Percentiles rank a stretch among this genome's conserved stretches.
phyloP scores from a whole-genome alignment of 495 filamentous ascomycete species.

The Xylaria bambusicola region DNA sequence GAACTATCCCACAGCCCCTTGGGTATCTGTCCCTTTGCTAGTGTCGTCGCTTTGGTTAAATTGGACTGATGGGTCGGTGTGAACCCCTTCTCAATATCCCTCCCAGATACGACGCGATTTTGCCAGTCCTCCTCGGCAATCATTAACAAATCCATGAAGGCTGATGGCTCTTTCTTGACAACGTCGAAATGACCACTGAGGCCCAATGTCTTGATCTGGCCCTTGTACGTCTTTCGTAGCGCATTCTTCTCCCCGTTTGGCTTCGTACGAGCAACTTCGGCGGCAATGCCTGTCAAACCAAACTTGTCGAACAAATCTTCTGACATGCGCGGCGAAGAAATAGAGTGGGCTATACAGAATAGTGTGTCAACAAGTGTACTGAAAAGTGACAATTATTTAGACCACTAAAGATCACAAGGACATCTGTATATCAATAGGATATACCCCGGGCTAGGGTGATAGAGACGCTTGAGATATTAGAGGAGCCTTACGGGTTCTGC shows the following conservation, averaged over 20 bases:
- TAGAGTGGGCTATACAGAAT: slow-evolving; percentile 48
- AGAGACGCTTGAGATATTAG: slow-evolving; percentile 33
- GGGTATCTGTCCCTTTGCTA: slow-evolving; percentile 50
- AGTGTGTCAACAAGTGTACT: slow-evolving; percentile 50
- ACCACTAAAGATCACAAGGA: slow-evolving; percentile 14
- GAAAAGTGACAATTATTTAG: slow-evolving; percentile 24
- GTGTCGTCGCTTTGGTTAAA: slow-evolving; percentile 48
- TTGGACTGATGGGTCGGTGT: slow-evolving; percentile 30
- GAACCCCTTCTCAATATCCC: slow-evolving; percentile 59
- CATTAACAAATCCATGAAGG: slow-evolving; percentile 47
- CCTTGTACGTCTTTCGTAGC: slow-evolving; percentile 61
- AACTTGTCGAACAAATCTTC: slow-evolving; percentile 57
- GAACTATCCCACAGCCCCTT: slow-evolving; percentile 51
- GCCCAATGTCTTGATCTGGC: slow-evolving; percentile 56
- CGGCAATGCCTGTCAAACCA: slow-evolving; percentile 49
- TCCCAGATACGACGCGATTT: slow-evolving; percentile 48
- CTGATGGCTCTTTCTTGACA: slow-evolving; percentile 46
- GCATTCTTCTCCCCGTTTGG: slow-evolving; percentile 58
- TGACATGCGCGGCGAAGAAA: slow-evolving; percentile 40
- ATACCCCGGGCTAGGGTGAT: slow-evolving; percentile 18
- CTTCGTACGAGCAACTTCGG: slow-evolving; percentile 54
- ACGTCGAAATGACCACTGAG: slow-evolving; percentile 56
- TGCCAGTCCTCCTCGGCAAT: slow-evolving; percentile 60
- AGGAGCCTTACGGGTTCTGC: slow-evolving; percentile 63
- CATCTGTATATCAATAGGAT: slow-evolving; percentile 14